Conservation (phyloP, 352 stramenopile species). For the Phytophthora parvispora region DNA sequence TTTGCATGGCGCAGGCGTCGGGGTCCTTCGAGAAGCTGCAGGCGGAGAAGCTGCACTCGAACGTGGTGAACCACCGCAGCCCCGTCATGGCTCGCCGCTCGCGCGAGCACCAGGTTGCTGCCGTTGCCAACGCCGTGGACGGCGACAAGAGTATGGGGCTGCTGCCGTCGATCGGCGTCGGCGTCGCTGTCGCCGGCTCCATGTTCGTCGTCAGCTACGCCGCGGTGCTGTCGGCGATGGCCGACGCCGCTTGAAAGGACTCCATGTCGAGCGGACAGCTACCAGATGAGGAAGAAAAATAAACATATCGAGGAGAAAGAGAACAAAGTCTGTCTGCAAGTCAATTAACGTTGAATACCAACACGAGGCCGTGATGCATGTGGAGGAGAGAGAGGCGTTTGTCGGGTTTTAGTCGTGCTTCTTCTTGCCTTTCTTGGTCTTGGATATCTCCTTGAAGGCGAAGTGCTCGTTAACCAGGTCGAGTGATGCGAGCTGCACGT, state of each 20-base stretch:
- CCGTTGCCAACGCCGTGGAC: not conserved
- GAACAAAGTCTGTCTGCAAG: not conserved
- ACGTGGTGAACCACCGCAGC: conserved; percentile 37
- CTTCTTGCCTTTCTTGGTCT: conserved; percentile 29
- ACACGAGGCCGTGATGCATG: not conserved
- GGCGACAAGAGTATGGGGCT: conserved; percentile 20
- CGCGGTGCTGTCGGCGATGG: conserved; percentile 43
- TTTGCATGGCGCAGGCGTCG: conserved; percentile 28
- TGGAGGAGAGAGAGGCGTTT: not conserved
- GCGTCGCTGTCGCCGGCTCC: conserved; percentile 38
- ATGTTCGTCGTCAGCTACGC: conserved; percentile 56
- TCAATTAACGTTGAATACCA: conserved; percentile 19
- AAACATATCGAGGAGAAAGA: too few species aligned
- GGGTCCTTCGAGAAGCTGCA: conserved; percentile 50
- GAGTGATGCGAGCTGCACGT: conserved; percentile 64
- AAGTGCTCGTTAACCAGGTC: conserved; percentile 63
- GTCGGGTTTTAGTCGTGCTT: conserved; percentile 37
- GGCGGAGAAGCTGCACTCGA: conserved; percentile 48
- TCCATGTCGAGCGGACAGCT: not conserved
- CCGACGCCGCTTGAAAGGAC: conserved; percentile 20
- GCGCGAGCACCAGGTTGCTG: conserved; percentile 1
- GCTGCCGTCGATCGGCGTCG: conserved; percentile 29
- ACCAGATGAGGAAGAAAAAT: not conserved
- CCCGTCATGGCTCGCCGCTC: conserved; percentile 16
- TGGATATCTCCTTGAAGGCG: conserved; percentile 24